These are phyloP conservation scores for Xylaria sp. DNA, from an alignment of 2,329 filamentous ascomycete species.

Conservation along the genomic window DNA sequence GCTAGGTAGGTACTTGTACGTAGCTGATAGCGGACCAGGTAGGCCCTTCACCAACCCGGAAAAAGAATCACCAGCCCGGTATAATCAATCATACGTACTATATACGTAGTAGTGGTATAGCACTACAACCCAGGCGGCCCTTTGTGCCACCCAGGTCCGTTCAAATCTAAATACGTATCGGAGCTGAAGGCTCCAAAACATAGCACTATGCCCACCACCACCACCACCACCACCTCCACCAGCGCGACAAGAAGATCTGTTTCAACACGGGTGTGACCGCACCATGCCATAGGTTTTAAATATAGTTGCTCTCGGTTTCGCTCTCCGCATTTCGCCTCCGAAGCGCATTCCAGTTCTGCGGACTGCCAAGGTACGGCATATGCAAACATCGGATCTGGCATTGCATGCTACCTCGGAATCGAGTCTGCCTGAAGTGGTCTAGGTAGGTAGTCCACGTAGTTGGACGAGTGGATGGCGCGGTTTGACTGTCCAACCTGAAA, in stretches of 20 bases:
- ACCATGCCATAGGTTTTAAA: slow-evolving; percentile 11
- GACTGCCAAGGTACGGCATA: slow-evolving; percentile 27
- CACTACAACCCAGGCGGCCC: neutral
- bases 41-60: neutral
- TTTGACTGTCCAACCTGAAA: neutral
- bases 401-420: slow-evolving; percentile 17
- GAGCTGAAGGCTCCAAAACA: too few relatives aligned
- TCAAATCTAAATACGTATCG: too few relatives aligned
- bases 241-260: neutral
- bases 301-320: slow-evolving; percentile 14
- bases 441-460: too few relatives aligned
- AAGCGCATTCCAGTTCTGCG: slow-evolving; percentile 16
- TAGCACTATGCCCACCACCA: too few relatives aligned
- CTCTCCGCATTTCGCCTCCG: slow-evolving; percentile 16
- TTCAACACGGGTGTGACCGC: slow-evolving; percentile 2
- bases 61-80: neutral
- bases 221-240: too few relatives aligned
- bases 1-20: too few relatives aligned
- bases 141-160: slow-evolving; percentile 8
- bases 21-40: neutral
- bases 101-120: too few relatives aligned
- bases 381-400: slow-evolving; percentile 30
- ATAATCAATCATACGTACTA: neutral
- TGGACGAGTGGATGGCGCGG: neutral
- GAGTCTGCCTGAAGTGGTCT: neutral